Conservation (phyloP, 352 stramenopile species). For the Thalassiosira pacifica region DNA sequence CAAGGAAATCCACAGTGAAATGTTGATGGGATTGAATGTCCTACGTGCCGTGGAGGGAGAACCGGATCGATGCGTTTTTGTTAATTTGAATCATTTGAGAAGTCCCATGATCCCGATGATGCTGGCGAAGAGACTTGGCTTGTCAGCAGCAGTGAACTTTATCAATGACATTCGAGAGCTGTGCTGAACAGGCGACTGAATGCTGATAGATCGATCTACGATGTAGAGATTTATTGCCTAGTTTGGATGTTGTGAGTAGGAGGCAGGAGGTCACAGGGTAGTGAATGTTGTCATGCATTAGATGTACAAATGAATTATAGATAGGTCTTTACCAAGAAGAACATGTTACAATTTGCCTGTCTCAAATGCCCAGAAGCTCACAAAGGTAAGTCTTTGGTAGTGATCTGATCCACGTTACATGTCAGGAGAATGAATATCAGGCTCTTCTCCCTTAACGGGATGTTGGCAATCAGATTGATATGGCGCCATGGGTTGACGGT, state of each 20-base stretch:
- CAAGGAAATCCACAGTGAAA: conserved; percentile 73
- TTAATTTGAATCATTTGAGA: conserved; percentile 82
- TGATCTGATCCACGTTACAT: no score
- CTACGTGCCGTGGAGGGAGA: conserved; percentile 69
- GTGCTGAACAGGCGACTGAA: conserved; percentile 37
- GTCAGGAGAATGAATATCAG: no score
- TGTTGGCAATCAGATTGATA: no score
- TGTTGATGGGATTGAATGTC: conserved; percentile 83
- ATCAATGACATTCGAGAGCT: conserved; percentile 83
- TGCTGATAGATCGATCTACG: conserved; percentile 35
- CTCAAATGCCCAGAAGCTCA: no score
- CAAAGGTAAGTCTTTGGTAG: no score
- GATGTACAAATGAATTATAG: no score
- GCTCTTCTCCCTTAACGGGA: no score
- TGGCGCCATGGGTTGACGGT: neutral
- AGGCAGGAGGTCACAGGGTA: no score
- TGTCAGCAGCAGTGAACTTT: conserved; percentile 71
- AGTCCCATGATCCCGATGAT: conserved; percentile 79
- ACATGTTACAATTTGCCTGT: no score
- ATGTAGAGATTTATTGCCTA: neutral
- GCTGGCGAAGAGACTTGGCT: conserved; percentile 74
- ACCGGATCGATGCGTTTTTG: conserved; percentile 68
- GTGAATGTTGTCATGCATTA: no score
- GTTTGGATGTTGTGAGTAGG: neutral
- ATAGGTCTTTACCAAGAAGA: no score